Base-by-base conservation (phyloP, 495 filamentous ascomycete genomes). In the Penicillium fimorum region DNA sequence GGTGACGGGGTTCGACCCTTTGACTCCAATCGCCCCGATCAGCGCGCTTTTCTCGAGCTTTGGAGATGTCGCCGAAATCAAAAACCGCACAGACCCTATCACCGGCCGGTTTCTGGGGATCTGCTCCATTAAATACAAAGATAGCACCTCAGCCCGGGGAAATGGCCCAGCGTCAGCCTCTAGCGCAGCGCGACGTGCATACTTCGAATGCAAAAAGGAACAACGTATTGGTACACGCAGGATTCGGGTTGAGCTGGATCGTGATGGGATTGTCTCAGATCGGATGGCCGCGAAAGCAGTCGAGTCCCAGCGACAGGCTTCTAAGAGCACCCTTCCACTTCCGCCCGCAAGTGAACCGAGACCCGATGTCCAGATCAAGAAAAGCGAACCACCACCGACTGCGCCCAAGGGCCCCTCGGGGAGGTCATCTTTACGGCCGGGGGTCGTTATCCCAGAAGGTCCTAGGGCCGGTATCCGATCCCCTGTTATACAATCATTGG, bases 71-170 rank as follows among this genome's bases (percentile, higher is more conserved):
- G 84, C 87, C 35, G 87, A 91, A 59, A 86, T 94, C 56, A 89
- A 87, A 59, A 96, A 96, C 63, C 89, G 92, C 66, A 91, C 92
- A 50, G 88, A 97, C 69, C 94, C 94, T 6, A 86, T 89, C 38
- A 97, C 90, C 15, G 95, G 94, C 11, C 95, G 88, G 56, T 94
- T 91, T 60, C 81, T 99, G 1, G 94, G 94, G 2, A 88, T 99
- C 62, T 95, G 91, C 50, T 88, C 88, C 17, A 87, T 99, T 66
- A 84, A 87, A 58, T 99, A 95, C 73, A 85, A 86, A 65, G 93
- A 97, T 60, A 82, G 80, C 20, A 77, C 73, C 53, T 79, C 82
- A 5, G 79, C 68, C 65, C 82, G 70, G 45, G 76, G 77, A 20
- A 63, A 68, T 15, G 68, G 81, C 11, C 61, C 79, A 10, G 63